phyloP scores from a whole-genome alignment of 140 eudicot species.

The Oenanthe javanica region DNA sequence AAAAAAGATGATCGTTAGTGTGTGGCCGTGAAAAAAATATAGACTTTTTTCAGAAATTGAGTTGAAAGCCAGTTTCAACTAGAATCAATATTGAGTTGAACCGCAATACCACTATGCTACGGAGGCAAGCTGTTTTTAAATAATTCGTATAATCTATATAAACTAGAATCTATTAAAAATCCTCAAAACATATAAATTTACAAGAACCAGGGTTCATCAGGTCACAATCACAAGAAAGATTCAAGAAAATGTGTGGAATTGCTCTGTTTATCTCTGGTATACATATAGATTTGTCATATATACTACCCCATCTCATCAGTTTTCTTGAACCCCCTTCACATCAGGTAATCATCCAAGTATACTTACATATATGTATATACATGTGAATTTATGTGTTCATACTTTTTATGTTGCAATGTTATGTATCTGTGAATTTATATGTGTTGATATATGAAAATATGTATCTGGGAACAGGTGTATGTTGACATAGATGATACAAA shows the following conservation, averaged over 20 bases:
- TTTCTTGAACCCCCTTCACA: constrained; percentile 10
- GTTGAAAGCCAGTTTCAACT: too few species aligned
- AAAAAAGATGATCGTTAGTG: too few species aligned
- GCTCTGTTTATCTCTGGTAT: constrained; percentile 55
- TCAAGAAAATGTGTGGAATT: constrained; percentile 69
- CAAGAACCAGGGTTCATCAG: neutral
- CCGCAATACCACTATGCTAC: constrained; percentile 99
- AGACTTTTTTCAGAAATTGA: too few species aligned
- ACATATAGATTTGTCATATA: constrained; percentile 32
- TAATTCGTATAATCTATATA: too few species aligned
- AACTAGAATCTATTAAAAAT: neutral
- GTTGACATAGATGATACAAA: constrained; percentile 57
- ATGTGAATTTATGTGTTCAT: neutral
- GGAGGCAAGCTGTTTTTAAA: constrained; percentile 43
- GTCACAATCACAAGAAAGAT: neutral
- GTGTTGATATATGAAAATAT: constrained; percentile 8
- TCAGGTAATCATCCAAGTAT: constrained; percentile 23
- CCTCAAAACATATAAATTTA: neutral
- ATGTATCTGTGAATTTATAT: neutral
- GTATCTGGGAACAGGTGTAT: constrained; percentile 29
- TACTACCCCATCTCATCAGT: constrained; percentile 20
- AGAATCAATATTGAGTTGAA: too few species aligned
- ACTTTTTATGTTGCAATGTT: neutral
- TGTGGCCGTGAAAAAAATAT: too few species aligned
- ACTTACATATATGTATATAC: neutral